Conservation (phyloP, 2,329 filamentous ascomycete genomes). For the Arthrobotrys musiformis region DNA sequence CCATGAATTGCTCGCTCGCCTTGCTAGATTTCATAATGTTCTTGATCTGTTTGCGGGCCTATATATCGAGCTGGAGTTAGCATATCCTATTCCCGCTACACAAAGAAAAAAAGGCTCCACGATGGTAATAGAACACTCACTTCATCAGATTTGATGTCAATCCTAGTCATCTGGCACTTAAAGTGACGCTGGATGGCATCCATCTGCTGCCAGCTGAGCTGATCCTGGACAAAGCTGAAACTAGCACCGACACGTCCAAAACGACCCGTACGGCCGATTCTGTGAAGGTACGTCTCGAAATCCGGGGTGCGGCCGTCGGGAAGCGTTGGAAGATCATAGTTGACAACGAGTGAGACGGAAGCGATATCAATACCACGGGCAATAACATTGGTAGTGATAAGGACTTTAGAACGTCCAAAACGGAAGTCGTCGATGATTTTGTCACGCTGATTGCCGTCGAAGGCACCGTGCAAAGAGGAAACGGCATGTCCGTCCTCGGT, state of each 20-base stretch:
- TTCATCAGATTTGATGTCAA: constrained; percentile 90
- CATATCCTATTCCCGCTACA: neutral
- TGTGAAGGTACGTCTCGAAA: constrained; percentile 94
- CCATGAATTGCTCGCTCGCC: constrained; percentile 53
- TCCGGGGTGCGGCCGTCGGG: constrained; percentile 78
- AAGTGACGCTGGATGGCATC: constrained; percentile 83
- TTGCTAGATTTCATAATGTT: constrained; percentile 29
- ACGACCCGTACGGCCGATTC: constrained; percentile 94
- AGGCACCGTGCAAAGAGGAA: constrained; percentile 85
- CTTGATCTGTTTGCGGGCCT: constrained; percentile 44
- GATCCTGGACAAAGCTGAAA: constrained; percentile 92
- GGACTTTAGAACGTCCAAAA: constrained; percentile 85
- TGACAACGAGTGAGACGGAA: constrained; percentile 96
- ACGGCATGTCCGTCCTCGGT: constrained; percentile 88
- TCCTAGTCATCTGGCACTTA: constrained; percentile 79
- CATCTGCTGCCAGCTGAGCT: constrained; percentile 81
- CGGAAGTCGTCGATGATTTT: constrained; percentile 87
- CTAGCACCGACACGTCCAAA: constrained; percentile 97
- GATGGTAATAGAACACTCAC: constrained; percentile 5
- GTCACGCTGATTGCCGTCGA: constrained; percentile 86
- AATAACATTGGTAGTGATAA: constrained; percentile 97
- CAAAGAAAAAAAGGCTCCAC: neutral
- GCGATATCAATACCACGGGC: constrained; percentile 93
- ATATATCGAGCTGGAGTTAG: neutral
- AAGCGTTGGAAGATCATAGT: constrained; percentile 83